Conservation (phyloP, 371 early-diverging fungal species). For the Apophysomyces trapeziformis region DNA sequence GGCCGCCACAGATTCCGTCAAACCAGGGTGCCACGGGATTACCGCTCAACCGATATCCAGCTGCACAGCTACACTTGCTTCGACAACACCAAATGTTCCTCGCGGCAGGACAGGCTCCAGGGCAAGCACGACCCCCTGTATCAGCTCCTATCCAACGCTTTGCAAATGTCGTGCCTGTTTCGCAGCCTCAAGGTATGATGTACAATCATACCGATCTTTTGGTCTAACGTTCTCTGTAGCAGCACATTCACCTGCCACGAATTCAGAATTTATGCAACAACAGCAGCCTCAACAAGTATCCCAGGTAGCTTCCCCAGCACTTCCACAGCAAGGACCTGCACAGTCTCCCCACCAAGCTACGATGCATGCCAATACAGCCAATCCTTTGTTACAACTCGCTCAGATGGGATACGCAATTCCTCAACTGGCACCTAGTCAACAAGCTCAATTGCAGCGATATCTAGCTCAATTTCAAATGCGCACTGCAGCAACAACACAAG, state of each 20-base stretch:
- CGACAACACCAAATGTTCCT: conserved; percentile 47
- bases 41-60: conserved; percentile 43
- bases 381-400: conserved; percentile 45
- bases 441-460: conserved; percentile 45
- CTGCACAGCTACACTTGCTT: conserved; percentile 52
- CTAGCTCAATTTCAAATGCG: conserved; percentile 45
- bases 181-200: conserved; percentile 29
- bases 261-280: conserved; percentile 9
- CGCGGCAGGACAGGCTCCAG: conserved; percentile 17
- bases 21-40: conserved; percentile 19
- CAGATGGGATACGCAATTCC: conserved; percentile 53
- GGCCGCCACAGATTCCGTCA: conserved; percentile 32
- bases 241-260: background rate
- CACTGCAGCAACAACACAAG: conserved; percentile 30
- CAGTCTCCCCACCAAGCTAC: conserved; percentile 24
- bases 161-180: conserved; percentile 29
- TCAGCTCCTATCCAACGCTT: conserved; percentile 34
- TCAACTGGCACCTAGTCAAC: conserved; percentile 41
- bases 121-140: conserved; percentile 29
- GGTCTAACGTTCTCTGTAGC: background rate
- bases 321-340: conserved; percentile 22
- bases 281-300: conserved; percentile 23
- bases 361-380: conserved; percentile 35
- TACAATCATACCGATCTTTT: background rate
- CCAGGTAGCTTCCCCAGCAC: conserved; percentile 24